phyloP scores from a whole-genome alignment of 352 stramenopile species.

The Phytophthora constricta region DNA sequence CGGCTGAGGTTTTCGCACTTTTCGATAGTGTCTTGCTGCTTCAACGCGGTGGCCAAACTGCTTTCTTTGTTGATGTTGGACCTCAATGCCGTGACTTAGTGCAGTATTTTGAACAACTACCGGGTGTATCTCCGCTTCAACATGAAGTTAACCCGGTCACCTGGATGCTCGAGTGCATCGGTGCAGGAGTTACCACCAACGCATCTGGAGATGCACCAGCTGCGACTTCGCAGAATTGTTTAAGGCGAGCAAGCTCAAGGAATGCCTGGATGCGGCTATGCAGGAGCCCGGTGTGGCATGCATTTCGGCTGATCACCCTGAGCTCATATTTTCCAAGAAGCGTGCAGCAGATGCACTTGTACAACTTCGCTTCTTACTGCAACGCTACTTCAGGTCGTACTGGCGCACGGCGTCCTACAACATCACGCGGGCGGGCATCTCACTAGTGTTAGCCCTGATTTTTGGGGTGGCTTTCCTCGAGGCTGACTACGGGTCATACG shows the following conservation, averaged over 20 bases:
- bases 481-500: conserved; percentile 54
- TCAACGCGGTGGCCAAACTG: conserved; percentile 51
- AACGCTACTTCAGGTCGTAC: conserved; percentile 46
- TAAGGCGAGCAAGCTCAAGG: conserved; percentile 39
- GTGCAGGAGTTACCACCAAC: conserved; percentile 41
- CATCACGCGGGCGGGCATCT: conserved; percentile 71
- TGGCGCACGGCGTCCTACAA: conserved; percentile 83
- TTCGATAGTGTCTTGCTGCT: conserved; percentile 90
- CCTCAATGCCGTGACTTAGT: conserved; percentile 39
- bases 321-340: conserved; percentile 42
- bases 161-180: conserved; percentile 85
- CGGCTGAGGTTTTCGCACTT: conserved; percentile 65
- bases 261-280: conserved; percentile 24
- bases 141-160: conserved; percentile 63
- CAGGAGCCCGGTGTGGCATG: conserved; percentile 39
- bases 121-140: conserved; percentile 39
- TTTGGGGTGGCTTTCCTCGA: conserved; percentile 77
- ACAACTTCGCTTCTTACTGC: conserved; percentile 47
- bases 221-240: conserved; percentile 51
- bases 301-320: conserved; percentile 28
- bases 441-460: conserved; percentile 73
- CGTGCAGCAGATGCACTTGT: conserved; percentile 32
- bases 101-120: conserved; percentile 59
- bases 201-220: conserved; percentile 1
- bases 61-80: conserved; percentile 66